A percentile compares a stretch with the other conserved stretches of the same genome.
Conservation (phyloP, 495 filamentous ascomycete species). For the Tricharina praecox region DNA sequence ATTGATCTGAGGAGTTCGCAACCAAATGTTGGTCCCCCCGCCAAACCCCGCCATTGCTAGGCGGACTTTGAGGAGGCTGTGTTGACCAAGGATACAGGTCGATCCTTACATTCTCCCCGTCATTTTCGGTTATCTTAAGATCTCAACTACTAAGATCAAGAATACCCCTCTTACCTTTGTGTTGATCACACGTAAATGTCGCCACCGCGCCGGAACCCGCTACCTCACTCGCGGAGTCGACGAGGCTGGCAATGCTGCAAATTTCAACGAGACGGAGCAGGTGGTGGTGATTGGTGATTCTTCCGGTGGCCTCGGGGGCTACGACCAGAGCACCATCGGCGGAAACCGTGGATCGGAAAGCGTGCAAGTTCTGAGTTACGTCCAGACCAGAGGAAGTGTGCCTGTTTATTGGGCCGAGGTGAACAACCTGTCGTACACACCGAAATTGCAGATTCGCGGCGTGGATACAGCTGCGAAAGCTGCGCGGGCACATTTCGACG, state of each 20-base stretch:
- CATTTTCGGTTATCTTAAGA: constrained; percentile 86
- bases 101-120: constrained; percentile 92
- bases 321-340: constrained; percentile 10
- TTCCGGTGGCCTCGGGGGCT: constrained; percentile 56
- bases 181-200: constrained; percentile 71
- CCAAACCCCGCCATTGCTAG: too few species aligned
- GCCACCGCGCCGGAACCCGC: constrained; percentile 73
- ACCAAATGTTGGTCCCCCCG: constrained; percentile 25
- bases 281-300: constrained; percentile 70
- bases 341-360: constrained; percentile 10
- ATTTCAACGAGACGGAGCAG: constrained; percentile 98
- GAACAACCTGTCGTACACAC: constrained; percentile 75
- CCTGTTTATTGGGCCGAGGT: constrained; percentile 91
- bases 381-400: constrained; percentile 88
- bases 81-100: constrained; percentile 38
- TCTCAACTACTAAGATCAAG: constrained; percentile 64
- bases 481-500: constrained; percentile 69
- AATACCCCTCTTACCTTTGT: constrained; percentile 65
- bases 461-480: constrained; percentile 67
- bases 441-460: constrained; percentile 68
- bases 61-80: too few species aligned
- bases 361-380: constrained; percentile 76
- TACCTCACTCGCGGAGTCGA: constrained; percentile 92
- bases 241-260: constrained; percentile 80
- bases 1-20: constrained; percentile 58